These are phyloP conservation scores for Aquilaria malaccensis DNA, from an alignment of 345 rosid genomes.

Conservation along the genomic window DNA sequence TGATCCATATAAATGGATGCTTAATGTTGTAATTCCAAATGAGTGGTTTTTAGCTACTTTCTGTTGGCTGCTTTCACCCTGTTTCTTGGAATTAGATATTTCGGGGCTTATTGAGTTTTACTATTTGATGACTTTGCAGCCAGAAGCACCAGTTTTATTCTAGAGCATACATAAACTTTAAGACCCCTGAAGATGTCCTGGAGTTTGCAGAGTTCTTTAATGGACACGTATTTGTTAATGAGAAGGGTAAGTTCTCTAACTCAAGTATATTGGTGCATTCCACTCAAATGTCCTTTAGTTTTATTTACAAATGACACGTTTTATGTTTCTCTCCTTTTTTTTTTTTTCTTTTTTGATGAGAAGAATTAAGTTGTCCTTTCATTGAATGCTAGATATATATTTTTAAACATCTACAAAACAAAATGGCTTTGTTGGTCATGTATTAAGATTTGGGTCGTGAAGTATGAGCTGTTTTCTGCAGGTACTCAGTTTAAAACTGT, in stretches of 20 bases:
- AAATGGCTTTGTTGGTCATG: neutral
- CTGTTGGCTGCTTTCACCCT: too few relatives aligned
- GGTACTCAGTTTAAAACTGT: slow-evolving; percentile 56
- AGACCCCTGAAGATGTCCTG: slow-evolving; percentile 50
- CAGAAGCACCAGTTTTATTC: slow-evolving; percentile 51
- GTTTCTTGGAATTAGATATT: too few relatives aligned
- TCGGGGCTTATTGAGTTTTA: neutral
- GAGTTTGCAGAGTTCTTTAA: slow-evolving; percentile 73
- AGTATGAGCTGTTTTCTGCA: slow-evolving; percentile 17
- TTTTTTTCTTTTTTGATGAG: neutral
- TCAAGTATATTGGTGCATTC: neutral
- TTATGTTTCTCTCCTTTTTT: neutral
- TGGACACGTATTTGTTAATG: slow-evolving; percentile 68
- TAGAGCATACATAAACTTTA: slow-evolving; percentile 62
- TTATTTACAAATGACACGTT: neutral
- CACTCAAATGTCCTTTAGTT: neutral
- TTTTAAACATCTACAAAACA: neutral
- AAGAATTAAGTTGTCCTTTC: neutral
- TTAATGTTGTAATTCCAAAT: too few relatives aligned
- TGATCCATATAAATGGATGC: too few relatives aligned
- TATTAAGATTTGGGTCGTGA: neutral
- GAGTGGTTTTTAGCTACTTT: too few relatives aligned
- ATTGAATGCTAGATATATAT: neutral
- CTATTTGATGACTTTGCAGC: slow-evolving; percentile 35
- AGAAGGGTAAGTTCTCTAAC: slow-evolving; percentile 50